Base-by-base conservation (phyloP, 768 basidiomycete genomes). In the Harrya chromipes region DNA sequence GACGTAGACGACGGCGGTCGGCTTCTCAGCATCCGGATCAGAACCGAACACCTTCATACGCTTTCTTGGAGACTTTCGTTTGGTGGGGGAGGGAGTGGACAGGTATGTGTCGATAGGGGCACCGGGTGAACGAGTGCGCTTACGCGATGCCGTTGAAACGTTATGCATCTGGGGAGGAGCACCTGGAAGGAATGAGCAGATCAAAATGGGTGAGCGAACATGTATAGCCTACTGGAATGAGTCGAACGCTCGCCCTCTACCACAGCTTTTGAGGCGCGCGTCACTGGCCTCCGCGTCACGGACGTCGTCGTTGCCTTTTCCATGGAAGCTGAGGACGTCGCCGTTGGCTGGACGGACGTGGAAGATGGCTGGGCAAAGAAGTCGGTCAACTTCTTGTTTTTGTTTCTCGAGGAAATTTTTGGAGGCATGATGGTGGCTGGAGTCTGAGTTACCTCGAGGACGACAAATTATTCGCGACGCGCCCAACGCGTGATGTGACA, bases 291-390 rank as follows among this genome's bases (percentile, higher is more conserved):
- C 1, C 55, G 56, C 23, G 52, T 48, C 43, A 47, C 29, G n/a
- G 57, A 20, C 40, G 21, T 23, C 35, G 35, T 34, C 26, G 55
- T 36, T 26, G 24, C 4, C 21, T 13, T 34, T 7, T 21, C 43
- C 21, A 36, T 8, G 14, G 20, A 6, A 7, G 9, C 10, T 11
- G 57, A 49, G 34, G 54, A 47, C 31, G 46, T 41, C 17, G 40
- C 45, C 27, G 19, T 27, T 11, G 53, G 65, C 14, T 51, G 58
- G 46, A 52, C 41, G 24, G 52, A 43, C 6, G 57, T 49, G 31
- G 64, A 59, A 1, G 60, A 51, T 56, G 54, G 70, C 36, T 69
- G 72, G 33, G 63, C 24, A 48, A 81, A 81, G 56, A 77, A 82
- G 34, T 77, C 72, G 7, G 77, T 78, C 21, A 82, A 46, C 23